phyloP scores from a whole-genome alignment of 2,329 filamentous ascomycete species.

The Diaporthe velutina region DNA sequence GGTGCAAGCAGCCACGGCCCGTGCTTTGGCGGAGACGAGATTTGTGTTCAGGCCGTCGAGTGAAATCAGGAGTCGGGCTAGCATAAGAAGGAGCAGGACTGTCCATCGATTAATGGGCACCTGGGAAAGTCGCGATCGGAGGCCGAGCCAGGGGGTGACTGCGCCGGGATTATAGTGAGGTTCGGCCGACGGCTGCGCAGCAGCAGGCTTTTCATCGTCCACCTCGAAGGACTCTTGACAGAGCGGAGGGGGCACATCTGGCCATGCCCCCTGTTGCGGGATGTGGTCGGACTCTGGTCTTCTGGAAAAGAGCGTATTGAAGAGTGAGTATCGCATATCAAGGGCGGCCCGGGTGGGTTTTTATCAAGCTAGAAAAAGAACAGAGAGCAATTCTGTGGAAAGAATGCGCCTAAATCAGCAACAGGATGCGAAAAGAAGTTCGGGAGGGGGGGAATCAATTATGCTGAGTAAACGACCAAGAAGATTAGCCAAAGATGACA shows the following conservation, averaged over 20 bases:
- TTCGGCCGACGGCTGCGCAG: constrained; percentile 63
- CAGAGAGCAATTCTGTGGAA: neutral
- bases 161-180: constrained; percentile 56
- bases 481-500: neutral
- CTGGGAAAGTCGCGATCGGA: constrained; percentile 91
- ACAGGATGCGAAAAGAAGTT: neutral
- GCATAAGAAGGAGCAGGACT: constrained; percentile 85
- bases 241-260: constrained; percentile 1
- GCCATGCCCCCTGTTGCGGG: neutral
- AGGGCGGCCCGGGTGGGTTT: too few species aligned
- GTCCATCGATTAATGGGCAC: constrained; percentile 99
- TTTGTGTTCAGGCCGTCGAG: constrained; percentile 79
- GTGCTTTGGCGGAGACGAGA: constrained; percentile 79
- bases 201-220: constrained; percentile 53
- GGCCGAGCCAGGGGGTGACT: constrained; percentile 91
- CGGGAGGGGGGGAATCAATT: neutral
- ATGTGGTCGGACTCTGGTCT: neutral
- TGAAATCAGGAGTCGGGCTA: constrained; percentile 84
- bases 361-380: neutral
- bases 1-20: constrained; percentile 90
- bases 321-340: neutral
- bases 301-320: constrained; percentile 15
- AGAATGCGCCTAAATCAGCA: neutral
- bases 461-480: neutral
- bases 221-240: constrained; percentile 48